These are phyloP conservation scores for Erigeron canadensis DNA, from an alignment of 129 eudicot species.

Conservation along the genomic window DNA sequence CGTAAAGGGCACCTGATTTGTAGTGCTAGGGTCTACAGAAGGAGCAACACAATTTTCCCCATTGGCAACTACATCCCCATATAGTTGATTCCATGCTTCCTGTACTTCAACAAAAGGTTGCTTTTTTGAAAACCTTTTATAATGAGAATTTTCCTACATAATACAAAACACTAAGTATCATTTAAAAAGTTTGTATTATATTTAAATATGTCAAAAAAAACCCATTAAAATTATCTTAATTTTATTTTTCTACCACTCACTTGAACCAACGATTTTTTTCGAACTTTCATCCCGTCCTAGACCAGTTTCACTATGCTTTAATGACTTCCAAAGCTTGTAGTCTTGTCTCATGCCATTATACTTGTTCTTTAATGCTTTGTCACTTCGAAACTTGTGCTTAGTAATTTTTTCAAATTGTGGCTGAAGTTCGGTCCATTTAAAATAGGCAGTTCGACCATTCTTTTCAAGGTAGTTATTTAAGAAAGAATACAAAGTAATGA, in stretches of 20 bases:
- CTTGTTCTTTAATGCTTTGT: slow-evolving; percentile 11
- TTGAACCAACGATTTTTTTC: too few species aligned
- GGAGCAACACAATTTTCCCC: too few species aligned
- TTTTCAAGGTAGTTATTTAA: slow-evolving; percentile 1
- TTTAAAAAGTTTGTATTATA: background rate
- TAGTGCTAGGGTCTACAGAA: too few species aligned
- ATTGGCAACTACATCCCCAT: too few species aligned
- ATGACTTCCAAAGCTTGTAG: too few species aligned
- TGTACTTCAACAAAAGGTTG: too few species aligned
- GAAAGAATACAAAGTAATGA: background rate
- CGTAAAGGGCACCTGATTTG: too few species aligned
- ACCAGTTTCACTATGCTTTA: too few species aligned
- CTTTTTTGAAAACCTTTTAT: background rate
- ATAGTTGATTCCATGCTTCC: too few species aligned
- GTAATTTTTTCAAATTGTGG: slow-evolving; percentile 7
- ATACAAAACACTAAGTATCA: background rate
- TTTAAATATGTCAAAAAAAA: too few species aligned
- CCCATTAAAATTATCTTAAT: background rate
- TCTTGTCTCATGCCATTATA: too few species aligned
- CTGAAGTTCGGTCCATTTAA: slow-evolving; percentile 9
- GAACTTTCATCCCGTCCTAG: too few species aligned
- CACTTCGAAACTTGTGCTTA: background rate
- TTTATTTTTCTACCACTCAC: slow-evolving; percentile 9
- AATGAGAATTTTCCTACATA: background rate
- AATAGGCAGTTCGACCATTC: background rate